Evolutionary conservation across 345 rosid species (phyloP), one percentile per base, ranked within the genome.

Genomic region (Erucastrum elatum): DNA sequence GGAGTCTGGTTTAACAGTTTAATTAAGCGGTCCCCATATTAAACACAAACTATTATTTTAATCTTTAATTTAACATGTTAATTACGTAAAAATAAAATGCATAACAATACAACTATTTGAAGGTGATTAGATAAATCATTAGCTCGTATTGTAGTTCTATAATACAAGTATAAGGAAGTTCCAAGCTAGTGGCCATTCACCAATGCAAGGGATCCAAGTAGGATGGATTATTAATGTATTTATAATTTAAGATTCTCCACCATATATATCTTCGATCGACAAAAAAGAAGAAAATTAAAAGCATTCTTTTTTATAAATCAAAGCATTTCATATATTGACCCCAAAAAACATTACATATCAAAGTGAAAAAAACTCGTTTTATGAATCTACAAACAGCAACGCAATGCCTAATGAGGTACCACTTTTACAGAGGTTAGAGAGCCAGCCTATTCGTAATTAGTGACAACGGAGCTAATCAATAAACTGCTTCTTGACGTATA

Each of bases 111-210:
- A 74, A 34, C 46, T 73, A 68, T 63, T 68, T 62, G 78, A 74
- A 74, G 66, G 82, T 79, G 82, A 79, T 74, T 79, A 79, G 78
- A 79, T 74, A n/a, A 27, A 27, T 79, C 82, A 79, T 68, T 79
- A 79, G 29, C 75, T 61, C 41, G 8, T 49, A 72, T 10, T 72
- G 46, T 66, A 66, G 25, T 72, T 26, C 37, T 67, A 59, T 26
- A 61, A 78, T 65, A 67, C 12, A 71, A 41, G 4, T 72, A 30
- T 1, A 44, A 58, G 25, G 1, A 44, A 41, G 25, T 72, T 73
- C 5, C 7, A 66, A 49, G 44, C 33, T 79, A 79, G 65, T 79
- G 82, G 70, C 75, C 78, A 74, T 74, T 74, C 66, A 79, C 66
- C 78, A 37, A 68, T 61, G n/a, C 59, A 68, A 68, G 15, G 51